Evolutionary conservation across 768 basidiomycete species (phyloP).

Genomic region (Lentinus tigrinus): DNA sequence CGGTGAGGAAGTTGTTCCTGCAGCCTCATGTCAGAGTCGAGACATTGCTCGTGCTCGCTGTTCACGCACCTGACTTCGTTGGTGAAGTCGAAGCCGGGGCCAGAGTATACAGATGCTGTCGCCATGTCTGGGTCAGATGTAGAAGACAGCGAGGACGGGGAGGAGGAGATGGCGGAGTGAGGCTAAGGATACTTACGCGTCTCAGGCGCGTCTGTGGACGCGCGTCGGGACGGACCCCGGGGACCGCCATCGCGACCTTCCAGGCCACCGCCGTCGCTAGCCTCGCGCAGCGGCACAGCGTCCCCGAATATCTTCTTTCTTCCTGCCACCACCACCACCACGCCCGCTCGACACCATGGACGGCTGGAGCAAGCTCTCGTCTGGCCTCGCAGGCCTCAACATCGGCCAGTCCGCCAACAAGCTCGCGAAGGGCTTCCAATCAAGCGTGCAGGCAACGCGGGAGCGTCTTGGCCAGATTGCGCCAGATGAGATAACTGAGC

Average conservation of each 20-base stretch:
- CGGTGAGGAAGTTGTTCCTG: slow-evolving; percentile 72
- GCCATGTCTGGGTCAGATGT: slow-evolving; percentile 37
- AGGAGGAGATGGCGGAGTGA: neutral
- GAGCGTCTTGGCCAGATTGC: slow-evolving; percentile 89
- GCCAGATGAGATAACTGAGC: slow-evolving; percentile 92
- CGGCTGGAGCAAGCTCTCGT: slow-evolving; percentile 66
- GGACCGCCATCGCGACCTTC: neutral
- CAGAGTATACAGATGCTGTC: slow-evolving; percentile 44
- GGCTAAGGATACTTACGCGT: slow-evolving; percentile 10
- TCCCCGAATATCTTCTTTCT: neutral
- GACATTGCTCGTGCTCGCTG: too few species aligned
- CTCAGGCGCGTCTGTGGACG: slow-evolving; percentile 19
- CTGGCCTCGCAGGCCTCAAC: slow-evolving; percentile 64
- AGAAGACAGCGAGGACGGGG: neutral
- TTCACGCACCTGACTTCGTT: slow-evolving; percentile 62
- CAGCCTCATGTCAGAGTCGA: too few species aligned
- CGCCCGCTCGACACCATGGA: slow-evolving; percentile 31
- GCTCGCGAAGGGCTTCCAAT: slow-evolving; percentile 76
- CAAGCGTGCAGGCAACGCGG: slow-evolving; percentile 80
- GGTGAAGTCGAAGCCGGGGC: slow-evolving; percentile 75
- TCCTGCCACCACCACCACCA: neutral
- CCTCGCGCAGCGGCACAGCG: slow-evolving; percentile 12
- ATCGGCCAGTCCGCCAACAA: slow-evolving; percentile 73
- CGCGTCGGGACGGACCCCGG: slow-evolving; percentile 14
- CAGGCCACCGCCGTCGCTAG: slow-evolving; percentile 4